Evolutionary conservation across 2,329 filamentous ascomycete species (phyloP).

Genomic region (Stachybotrys echinatus): DNA sequence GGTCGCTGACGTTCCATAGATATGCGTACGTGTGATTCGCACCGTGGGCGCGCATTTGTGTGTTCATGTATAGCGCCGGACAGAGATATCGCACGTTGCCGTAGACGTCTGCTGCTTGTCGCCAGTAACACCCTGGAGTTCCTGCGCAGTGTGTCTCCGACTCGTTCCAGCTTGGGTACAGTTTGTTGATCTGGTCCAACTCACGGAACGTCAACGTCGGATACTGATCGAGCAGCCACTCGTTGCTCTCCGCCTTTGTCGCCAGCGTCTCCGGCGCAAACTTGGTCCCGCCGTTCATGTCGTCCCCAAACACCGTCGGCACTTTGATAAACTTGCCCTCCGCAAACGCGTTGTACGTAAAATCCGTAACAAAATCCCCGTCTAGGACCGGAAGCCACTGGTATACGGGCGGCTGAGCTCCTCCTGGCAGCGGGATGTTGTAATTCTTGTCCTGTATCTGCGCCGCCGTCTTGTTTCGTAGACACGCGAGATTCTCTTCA

Average conservation of each 20-base stretch:
- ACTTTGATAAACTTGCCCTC: conserved; percentile 47
- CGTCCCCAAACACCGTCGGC: conserved; percentile 42
- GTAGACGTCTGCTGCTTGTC: conserved; percentile 29
- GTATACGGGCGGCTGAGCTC: conserved; percentile 33
- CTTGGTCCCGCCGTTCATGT: conserved; percentile 31
- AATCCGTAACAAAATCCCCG: conserved; percentile 42
- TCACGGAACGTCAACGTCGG: conserved; percentile 24
- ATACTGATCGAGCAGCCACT: conserved; percentile 27
- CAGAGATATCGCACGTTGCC: conserved; percentile 30
- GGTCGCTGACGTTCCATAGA: conserved; percentile 62
- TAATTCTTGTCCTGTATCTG: conserved; percentile 37
- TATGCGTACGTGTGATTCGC: conserved; percentile 57
- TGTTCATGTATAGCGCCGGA: conserved; percentile 23
- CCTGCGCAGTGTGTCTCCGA: conserved; percentile 5
- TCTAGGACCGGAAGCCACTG: conserved; percentile 53
- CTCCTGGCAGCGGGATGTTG: conserved; percentile 26
- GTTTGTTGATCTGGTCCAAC: conserved; percentile 22
- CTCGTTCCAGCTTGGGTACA: conserved; percentile 29
- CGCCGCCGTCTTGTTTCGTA: conserved; percentile 34
- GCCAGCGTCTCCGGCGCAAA: conserved; percentile 24
- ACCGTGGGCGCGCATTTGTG: conserved; percentile 21
- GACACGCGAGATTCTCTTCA: conserved; percentile 35
- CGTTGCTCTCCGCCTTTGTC: conserved; percentile 24
- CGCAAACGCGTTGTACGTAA: conserved; percentile 42
- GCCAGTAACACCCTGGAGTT: conserved; percentile 27